These are phyloP conservation scores for Poa annua DNA, from an alignment of 176 grass and related monocot genomes.

Conservation along the genomic window DNA sequence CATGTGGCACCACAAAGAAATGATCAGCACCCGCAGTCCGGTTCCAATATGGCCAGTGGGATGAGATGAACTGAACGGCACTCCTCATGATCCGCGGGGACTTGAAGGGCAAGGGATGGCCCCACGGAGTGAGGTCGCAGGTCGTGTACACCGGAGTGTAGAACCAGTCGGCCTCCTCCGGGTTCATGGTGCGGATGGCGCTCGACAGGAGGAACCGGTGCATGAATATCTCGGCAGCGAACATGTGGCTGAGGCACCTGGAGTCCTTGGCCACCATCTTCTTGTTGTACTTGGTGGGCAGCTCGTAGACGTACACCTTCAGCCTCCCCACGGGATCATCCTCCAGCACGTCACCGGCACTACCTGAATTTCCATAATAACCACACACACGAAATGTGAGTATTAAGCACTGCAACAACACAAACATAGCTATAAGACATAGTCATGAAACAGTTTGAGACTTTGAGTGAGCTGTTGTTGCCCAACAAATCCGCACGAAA, in stretches of 20 bases:
- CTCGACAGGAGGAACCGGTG: slow-evolving; percentile 68
- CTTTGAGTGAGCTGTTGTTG: not conserved
- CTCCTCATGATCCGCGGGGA: slow-evolving; percentile 78
- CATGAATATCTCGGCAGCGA: slow-evolving; percentile 81
- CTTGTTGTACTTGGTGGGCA: slow-evolving; percentile 76
- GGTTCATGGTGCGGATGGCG: slow-evolving; percentile 56
- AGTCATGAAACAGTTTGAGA: not conserved
- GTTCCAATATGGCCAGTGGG: slow-evolving; percentile 74
- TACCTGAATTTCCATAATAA: slow-evolving; percentile 43
- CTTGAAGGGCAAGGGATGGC: slow-evolving; percentile 75
- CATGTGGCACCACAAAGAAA: slow-evolving; percentile 68
- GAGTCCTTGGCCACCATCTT: slow-evolving; percentile 72
- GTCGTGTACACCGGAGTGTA: slow-evolving; percentile 72
- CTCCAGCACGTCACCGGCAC: slow-evolving; percentile 71
- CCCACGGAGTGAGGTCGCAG: slow-evolving; percentile 65
- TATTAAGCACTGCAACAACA: not conserved
- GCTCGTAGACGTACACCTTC: slow-evolving; percentile 70
- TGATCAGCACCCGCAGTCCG: slow-evolving; percentile 61
- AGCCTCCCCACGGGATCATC: slow-evolving; percentile 77
- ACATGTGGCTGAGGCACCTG: slow-evolving; percentile 76
- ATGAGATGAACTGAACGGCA: slow-evolving; percentile 60
- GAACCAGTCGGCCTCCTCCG: slow-evolving; percentile 81
- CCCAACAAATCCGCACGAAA: not conserved
- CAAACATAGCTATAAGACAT: not conserved
- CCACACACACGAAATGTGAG: not conserved